Conservation (phyloP, 768 basidiomycete species). For the Clitopilus passeckerianus region DNA sequence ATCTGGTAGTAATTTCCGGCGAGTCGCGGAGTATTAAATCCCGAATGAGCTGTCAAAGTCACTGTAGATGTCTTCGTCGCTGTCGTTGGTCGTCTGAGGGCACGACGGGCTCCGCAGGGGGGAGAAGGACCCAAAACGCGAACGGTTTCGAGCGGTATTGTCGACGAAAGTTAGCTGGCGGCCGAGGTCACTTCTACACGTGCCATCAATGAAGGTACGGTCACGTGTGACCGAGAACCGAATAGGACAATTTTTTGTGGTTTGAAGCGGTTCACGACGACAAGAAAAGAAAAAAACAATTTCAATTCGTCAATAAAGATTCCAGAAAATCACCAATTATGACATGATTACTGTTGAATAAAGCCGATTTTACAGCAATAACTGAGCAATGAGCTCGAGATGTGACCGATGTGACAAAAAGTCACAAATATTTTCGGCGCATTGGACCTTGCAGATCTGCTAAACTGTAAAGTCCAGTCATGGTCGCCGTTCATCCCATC, state of each 20-base stretch:
- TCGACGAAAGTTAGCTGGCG: slow-evolving; percentile 1
- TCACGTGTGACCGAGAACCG: not conserved
- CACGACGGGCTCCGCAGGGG: not conserved
- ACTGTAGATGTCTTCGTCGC: not conserved
- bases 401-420: not conserved
- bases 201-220: not conserved
- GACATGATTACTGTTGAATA: not conserved
- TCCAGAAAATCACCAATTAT: not conserved
- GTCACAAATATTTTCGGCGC: not conserved
- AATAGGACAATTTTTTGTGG: not conserved
- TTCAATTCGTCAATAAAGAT: not conserved
- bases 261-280: not conserved
- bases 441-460: not conserved
- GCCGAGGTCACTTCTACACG: not conserved
- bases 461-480: slow-evolving; percentile 12
- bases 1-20: not conserved
- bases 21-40: slow-evolving; percentile 1
- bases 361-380: not conserved
- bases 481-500: slow-evolving; percentile 35
- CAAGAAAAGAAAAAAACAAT: not conserved
- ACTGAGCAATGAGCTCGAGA: not conserved
- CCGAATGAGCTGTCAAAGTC: not conserved
- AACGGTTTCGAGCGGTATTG: not conserved
- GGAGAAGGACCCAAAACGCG: not conserved
- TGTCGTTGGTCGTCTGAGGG: not conserved